Base-by-base conservation (phyloP, 208 protist genomes). In the Trypanosoma vivax region DNA sequence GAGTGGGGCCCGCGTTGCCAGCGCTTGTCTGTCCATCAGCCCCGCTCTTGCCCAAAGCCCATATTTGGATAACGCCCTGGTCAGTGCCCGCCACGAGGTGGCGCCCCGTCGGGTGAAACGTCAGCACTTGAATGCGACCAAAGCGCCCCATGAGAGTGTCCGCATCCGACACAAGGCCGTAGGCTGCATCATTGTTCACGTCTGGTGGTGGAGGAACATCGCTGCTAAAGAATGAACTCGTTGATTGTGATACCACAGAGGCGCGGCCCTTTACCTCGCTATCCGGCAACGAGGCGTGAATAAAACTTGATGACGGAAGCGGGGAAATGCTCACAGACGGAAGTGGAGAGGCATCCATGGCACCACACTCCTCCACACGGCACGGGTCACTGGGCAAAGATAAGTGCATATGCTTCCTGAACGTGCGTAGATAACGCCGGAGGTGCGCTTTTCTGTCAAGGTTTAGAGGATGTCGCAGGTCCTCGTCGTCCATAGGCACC, bases 401-500 rank as follows among this genome's bases (percentile, higher is more conserved):
- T 30, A 58, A 49, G 34, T 70, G 71, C 43, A 86, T 61, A 29
- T 63, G 66, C 33, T 57, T 52, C 23, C 68, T 48, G 4, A 79
- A 51, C 16, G 47, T 65, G 25, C 63, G 65, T 28, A 70, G 30
- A 66, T 84, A 81, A 16, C 54, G 50, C 28, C 74, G 60, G 43
- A 88, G 13, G 14, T 53, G 59, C 30, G 63, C 48, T 29, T 78
- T 59, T 43, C 75, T 82, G 34, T 76, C 65, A 10, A 80, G 65
- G 59, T 86, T 85, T 56, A 87, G 81, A 16, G 70, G 69, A 47
- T 84, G 56, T 31, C 82, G 66, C 11, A 79, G 75, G 50, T 94
- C 87, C 52, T 62, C 49, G 54, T 90, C 87, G 58, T 94, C 87
- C 54, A 70, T 58, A 30, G 71, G 72, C 27, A 90, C 71, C 34